phyloP scores from a whole-genome alignment of 1,284 basidiomycete genomes.

The Neolentinus lepideus region DNA sequence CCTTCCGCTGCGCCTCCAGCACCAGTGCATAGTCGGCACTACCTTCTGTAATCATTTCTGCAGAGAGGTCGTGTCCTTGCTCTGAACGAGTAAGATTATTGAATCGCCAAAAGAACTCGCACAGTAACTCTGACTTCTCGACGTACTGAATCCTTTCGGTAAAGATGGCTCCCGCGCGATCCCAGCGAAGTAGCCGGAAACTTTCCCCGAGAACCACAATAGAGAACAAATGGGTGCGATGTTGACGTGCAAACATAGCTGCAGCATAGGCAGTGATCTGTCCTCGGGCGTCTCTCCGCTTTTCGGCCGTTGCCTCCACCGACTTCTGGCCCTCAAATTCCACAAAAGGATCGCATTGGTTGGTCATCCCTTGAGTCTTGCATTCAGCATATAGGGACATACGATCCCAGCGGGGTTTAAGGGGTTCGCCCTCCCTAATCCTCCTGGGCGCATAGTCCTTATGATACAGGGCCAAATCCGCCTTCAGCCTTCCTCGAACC shows the following conservation, averaged over 20 bases:
- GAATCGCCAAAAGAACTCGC: slow-evolving; percentile 17
- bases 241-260: slow-evolving; percentile 10
- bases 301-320: background rate
- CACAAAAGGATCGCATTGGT: background rate
- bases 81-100: slow-evolving; percentile 5
- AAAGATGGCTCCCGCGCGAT: slow-evolving; percentile 12
- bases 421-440: background rate
- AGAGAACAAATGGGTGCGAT: slow-evolving; percentile 12
- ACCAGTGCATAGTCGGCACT: background rate
- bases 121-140: slow-evolving; percentile 4
- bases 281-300: slow-evolving; percentile 2
- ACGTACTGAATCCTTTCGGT: background rate
- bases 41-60: background rate
- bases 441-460: background rate
- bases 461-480: background rate
- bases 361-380: background rate
- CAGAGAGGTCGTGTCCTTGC: slow-evolving; percentile 13
- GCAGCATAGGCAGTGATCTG: slow-evolving; percentile 9
- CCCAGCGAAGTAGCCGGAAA: slow-evolving; percentile 14
- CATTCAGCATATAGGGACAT: background rate
- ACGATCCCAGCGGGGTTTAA: background rate
- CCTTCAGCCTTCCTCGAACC: background rate
- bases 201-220: slow-evolving; percentile 8
- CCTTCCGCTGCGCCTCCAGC: background rate
- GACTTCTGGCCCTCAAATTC: background rate